A percentile compares a stretch with the other conserved stretches of the same genome.
Evolutionary conservation across 2,329 filamentous ascomycete species (phyloP).

Genomic region (Bipolaris oryzae): DNA sequence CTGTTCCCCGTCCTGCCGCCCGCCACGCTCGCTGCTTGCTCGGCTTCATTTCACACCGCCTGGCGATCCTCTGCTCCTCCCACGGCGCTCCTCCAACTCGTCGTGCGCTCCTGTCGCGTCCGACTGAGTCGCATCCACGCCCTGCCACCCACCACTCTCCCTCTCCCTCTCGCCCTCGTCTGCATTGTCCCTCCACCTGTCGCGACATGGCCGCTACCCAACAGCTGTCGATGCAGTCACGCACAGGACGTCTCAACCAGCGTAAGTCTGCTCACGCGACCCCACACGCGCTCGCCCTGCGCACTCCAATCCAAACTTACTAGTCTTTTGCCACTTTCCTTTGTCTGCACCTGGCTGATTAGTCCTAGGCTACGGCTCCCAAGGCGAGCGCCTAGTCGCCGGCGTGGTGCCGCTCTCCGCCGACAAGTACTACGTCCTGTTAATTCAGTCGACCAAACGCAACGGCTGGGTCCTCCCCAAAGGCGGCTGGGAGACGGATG

Average conservation of each 20-base stretch:
- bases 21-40: conserved; percentile 29
- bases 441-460: conserved; percentile 90
- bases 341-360: conserved; percentile 18
- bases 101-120: conserved; percentile 11
- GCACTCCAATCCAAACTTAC: conserved; percentile 10
- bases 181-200: conserved; percentile 17
- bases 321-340: background rate
- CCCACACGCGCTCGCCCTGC: conserved; percentile 5
- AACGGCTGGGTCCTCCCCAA: conserved; percentile 97
- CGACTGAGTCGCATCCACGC: conserved; percentile 21
- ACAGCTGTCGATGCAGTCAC: conserved; percentile 64
- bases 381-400: conserved; percentile 92
- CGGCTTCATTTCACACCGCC: conserved; percentile 38
- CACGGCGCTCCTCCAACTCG: conserved; percentile 19
- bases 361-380: conserved; percentile 79
- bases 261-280: conserved; percentile 64
- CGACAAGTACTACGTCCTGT: conserved; percentile 85
- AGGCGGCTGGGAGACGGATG: conserved; percentile 96
- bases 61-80: conserved; percentile 25
- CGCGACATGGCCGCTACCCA: conserved; percentile 53
- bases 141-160: conserved; percentile 3
- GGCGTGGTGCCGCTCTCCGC: conserved; percentile 88
- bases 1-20: background rate
- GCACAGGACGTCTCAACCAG: conserved; percentile 78
- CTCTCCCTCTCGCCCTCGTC: background rate